A percentile compares a stretch with the other conserved stretches of the same genome.
These are phyloP conservation scores for Coemansia sp. DNA, from an alignment of 192 early-diverging fungal species.

Conservation along the genomic window DNA sequence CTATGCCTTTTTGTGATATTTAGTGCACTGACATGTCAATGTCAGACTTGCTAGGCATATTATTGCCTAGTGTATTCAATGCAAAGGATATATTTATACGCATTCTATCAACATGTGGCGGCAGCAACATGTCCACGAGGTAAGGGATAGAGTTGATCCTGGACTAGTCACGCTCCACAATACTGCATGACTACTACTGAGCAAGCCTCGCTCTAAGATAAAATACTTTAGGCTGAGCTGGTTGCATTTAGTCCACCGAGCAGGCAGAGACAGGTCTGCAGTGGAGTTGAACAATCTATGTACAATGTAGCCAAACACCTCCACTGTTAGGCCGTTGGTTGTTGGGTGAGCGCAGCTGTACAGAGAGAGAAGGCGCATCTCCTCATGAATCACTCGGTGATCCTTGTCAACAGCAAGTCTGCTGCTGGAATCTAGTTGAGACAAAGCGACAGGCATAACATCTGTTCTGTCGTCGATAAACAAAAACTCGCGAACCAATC, in stretches of 20 bases:
- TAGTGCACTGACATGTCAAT: too few relatives aligned
- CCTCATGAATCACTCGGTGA: neutral
- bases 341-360: neutral
- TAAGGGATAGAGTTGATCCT: neutral
- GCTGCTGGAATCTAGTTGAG: too few relatives aligned
- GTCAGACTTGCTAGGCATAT: too few relatives aligned
- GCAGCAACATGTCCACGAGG: neutral
- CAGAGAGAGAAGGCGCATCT: neutral
- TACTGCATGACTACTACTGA: neutral
- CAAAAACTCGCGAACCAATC: neutral
- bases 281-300: neutral
- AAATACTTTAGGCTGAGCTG: neutral
- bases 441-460: neutral
- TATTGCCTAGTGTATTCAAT: too few relatives aligned
- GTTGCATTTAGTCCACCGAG: neutral
- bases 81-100: neutral
- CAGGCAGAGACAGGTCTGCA: neutral
- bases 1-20: too few relatives aligned
- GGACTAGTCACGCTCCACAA: neutral
- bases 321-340: neutral
- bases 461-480: slow-evolving; percentile 1
- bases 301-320: neutral
- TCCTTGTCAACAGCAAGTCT: neutral
- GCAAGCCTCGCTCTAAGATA: neutral
- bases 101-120: neutral